Base-by-base conservation (phyloP, 768 basidiomycete genomes). In the Piloderma croceum region DNA sequence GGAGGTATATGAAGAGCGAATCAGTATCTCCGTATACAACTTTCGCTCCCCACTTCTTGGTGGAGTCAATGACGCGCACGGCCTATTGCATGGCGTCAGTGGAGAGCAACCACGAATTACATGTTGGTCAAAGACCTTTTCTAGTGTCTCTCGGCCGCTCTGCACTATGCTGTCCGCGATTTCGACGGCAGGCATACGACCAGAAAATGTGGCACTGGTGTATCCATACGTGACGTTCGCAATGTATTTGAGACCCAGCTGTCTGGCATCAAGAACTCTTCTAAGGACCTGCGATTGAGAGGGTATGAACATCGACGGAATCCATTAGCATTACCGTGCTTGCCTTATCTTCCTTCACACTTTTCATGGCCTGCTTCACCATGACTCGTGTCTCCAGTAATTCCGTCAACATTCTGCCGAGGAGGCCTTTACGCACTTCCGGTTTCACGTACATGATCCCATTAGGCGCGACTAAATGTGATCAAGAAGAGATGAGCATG, bases 21-120 rank as follows among this genome's bases (percentile, higher is more conserved):
- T 99, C 96, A 0, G 96, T 99, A 52, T 99, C 96, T 9, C 96
- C 96, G 56, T 99, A 99, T 12, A 97, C 90, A 12, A 97, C 90
- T 54, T 79, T 72, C 9, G 88, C 94, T 7, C 85, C 85, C 96
- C 94, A 98, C 60, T 83, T 86, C 24, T 69, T 65, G 2, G 77
- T 86, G 0, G 70, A 59, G 39, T 94, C 78, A 39, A 98, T 91
- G 23, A 81, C 53, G 24, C 74, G 70, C 42, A 94, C 87, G 0
- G 96, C 91, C 92, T 96, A 46, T 6, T 34, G 21, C 21, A 37
- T 7, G 34, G 34, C 43, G 18, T 33, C 11, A 29, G 15, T 22
- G 12, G 11, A 21, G 38, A 37, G 19, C 9, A 20, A 27, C 31
- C 25, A 21, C 6, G 20, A 18, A 17, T 4, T n/a, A 17, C 31